These are phyloP conservation scores for Paraurostyla sp. DNA, from an alignment of 73 alveolate genomes.

Conservation along the genomic window DNA sequence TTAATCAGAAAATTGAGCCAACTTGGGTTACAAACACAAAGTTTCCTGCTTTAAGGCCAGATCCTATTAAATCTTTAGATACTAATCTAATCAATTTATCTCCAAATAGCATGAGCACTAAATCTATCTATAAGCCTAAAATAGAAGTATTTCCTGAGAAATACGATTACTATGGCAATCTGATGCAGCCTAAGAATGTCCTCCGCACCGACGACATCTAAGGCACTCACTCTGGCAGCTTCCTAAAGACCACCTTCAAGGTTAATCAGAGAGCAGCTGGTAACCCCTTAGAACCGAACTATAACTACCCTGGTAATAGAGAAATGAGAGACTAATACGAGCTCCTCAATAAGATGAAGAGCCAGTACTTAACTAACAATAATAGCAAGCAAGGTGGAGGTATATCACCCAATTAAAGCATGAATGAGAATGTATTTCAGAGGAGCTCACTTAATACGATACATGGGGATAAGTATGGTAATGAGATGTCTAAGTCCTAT, in stretches of 20 bases:
- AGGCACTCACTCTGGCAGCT: slow-evolving; percentile 18
- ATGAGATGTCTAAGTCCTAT: neutral
- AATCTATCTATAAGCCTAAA: slow-evolving; percentile 32
- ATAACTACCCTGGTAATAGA: slow-evolving; percentile 22
- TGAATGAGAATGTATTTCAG: neutral
- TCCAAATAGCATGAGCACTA: neutral
- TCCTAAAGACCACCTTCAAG: neutral
- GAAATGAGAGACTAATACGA: neutral
- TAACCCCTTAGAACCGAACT: slow-evolving; percentile 35
- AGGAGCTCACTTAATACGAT: neutral
- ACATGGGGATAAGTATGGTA: slow-evolving; percentile 16
- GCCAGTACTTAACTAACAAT: neutral
- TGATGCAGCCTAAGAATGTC: neutral
- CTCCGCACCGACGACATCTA: neutral
- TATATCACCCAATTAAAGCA: neutral
- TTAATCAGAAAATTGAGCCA: slow-evolving; percentile 29
- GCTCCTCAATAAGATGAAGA: neutral
- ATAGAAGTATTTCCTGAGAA: slow-evolving; percentile 46
- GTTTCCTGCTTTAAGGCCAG: slow-evolving; percentile 20
- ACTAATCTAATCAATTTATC: neutral
- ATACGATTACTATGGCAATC: slow-evolving; percentile 33
- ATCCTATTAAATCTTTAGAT: neutral
- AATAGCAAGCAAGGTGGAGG: neutral
- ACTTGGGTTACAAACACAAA: slow-evolving; percentile 16
- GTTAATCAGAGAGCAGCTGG: neutral